Evolutionary conservation across 257 asterid species (phyloP), one percentile per base, ranked within the genome.

Genomic region (Capsicum baccatum): DNA sequence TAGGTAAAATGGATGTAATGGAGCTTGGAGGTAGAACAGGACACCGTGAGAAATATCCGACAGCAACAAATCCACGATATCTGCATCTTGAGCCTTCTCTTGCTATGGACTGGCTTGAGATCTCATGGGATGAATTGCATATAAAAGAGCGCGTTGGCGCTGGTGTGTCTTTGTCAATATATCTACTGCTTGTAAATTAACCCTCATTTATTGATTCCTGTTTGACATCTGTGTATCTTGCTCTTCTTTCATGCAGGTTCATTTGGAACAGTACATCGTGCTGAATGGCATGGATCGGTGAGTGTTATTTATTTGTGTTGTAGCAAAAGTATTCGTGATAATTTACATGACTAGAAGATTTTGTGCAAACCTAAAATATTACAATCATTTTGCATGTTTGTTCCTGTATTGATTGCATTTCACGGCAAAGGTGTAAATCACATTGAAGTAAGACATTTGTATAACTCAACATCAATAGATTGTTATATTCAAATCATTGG

Each of bases 241-340:
- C 68, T 58, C 9, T 86, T 58, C 35, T 57, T 62, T 57, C 66
- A 84, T 59, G 63, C 87, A 97, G 99, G 99, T 82, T 97, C 99
- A 79, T 97, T 97, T 89, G 99, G 99, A 90, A 95, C 98, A 19
- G 99, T 97, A 85, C 97, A 94, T 90, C 97, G 99, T 82, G 99
- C 98, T 84, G 99, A 97, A 73, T 97, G 99, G 99, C 97, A 97
- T 89, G 99, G 98, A 87, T 94, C 97, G 83, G 98, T 95, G 52
- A 92, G 99, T 90, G 39, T 84, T 54, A 69, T 71, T 84, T 55
- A 74, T 68, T 84, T 79, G 42, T 13, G 64, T 78, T 78, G 50
- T 52, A 3, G 12, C 80, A 11, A 11, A 52, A 26, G 8, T 54
- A 33, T 8, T 54, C 50, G 54, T 14, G 64, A 44, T 71, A 47